Evolutionary conservation across 1,284 basidiomycete genomes (phyloP).

Genomic region (Cystobasidium pallidum): DNA sequence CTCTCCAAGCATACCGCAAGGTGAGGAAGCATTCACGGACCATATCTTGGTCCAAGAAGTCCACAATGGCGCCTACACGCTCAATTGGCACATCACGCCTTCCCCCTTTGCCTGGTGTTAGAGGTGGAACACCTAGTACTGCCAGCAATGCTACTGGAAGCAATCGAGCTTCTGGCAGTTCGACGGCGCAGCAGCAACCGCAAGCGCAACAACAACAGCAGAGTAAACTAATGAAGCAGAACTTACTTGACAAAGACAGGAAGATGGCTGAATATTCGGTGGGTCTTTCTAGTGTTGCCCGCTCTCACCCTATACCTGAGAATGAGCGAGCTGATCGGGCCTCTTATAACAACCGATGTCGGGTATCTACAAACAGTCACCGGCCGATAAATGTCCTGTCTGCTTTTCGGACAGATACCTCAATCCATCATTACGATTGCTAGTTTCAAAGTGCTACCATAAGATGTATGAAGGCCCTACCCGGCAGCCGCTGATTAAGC

Average conservation of each 20-base stretch:
- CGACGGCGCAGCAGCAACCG: constrained; percentile 9
- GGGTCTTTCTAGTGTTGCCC: too few species aligned
- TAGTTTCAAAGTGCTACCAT: constrained; percentile 96
- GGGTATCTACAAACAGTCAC: constrained; percentile 18
- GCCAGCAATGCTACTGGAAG: background rate
- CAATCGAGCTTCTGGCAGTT: constrained; percentile 11
- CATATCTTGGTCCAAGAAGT: background rate
- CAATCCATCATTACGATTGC: constrained; percentile 87
- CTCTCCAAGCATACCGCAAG: background rate
- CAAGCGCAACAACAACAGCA: constrained; percentile 13
- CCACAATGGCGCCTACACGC: background rate
- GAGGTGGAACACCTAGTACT: constrained; percentile 13
- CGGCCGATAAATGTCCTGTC: constrained; percentile 84
- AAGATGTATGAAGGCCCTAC: constrained; percentile 76
- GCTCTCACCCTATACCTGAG: too few species aligned
- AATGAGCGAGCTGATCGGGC: too few species aligned
- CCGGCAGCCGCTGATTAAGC: constrained; percentile 4
- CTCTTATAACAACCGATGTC: too few species aligned
- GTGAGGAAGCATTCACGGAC: background rate
- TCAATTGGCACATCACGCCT: constrained; percentile 6
- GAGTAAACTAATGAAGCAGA: constrained; percentile 18
- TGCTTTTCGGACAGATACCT: constrained; percentile 96
- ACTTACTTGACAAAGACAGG: constrained; percentile 41
- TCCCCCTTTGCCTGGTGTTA: background rate
- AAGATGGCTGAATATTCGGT: constrained; percentile 44